Base-by-base conservation (phyloP, 805 yeast genomes). In the Cyberlindnera sargentensis region DNA sequence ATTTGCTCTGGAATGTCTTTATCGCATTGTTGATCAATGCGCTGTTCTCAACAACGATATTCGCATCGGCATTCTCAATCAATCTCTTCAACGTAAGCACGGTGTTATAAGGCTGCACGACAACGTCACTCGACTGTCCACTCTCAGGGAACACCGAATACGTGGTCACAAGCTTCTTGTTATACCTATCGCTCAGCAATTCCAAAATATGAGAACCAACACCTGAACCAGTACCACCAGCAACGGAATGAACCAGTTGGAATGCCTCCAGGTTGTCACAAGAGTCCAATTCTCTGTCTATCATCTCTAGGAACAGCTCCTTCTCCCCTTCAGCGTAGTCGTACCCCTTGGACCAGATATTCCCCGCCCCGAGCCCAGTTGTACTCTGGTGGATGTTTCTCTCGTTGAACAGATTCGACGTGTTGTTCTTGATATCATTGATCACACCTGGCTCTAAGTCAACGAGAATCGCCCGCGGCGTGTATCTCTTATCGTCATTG, bases 171-270 rank as follows among this genome's bases (percentile, higher is more conserved):
- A 93, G 64, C 57, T 89, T 91, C 61, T 90, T 90, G 41, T 84
- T 79, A 60, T 80, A 91, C 43, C 88, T 68, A 60, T 93, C 99
- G 44, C 79, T 77, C 44, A 95, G 62, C 11, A 79, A 68, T 60
- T 93, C 97, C 33, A 93, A 64, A 36, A 93, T 53, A 44, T 76
- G 75, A 0, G 95, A 85, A 1, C 99, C 99, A 32, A 89, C 77
- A 3, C 99, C 99, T 0, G 96, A 85, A 0, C 99, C 99, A 0
- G 99, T 93, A 34, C 99, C 99, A 32, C 99, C 99, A 0, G 97
- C 98, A 4, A 93, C 95, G 4, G 96, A 84, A 64, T 93, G 99
- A 41, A 90, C 63, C 50, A 93, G 66, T 68, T 89, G 95, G 62
- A 93, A 93, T 5, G 95, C 95, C 50, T 90, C 93, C 42, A 89